A percentile compares a stretch with the other conserved stretches of the same genome.
phyloP scores from a whole-genome alignment of 441 rosid species.

The Arabidopsis hybrid region DNA sequence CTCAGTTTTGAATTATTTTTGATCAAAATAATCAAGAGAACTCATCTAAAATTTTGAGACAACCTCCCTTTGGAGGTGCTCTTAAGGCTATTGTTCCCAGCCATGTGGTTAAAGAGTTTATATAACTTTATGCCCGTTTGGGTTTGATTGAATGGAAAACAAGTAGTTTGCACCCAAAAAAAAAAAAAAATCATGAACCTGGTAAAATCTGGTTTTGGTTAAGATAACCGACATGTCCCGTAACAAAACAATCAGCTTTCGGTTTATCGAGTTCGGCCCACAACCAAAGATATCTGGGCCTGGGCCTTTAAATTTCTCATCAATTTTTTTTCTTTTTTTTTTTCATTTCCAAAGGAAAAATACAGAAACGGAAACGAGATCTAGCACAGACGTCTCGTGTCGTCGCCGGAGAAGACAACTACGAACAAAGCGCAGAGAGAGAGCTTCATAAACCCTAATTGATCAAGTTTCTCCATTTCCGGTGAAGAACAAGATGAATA shows the following conservation, averaged over 20 bases:
- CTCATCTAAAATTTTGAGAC: too few relatives aligned
- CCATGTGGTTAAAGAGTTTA: too few relatives aligned
- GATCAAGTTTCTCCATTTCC: not conserved
- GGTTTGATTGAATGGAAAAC: too few relatives aligned
- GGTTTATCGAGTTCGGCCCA: not conserved
- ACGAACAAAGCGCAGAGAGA: not conserved
- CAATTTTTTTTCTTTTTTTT: not conserved
- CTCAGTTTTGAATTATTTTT: too few relatives aligned
- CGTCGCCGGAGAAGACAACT: constrained; percentile 4
- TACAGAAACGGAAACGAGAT: not conserved
- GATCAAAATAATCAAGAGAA: too few relatives aligned
- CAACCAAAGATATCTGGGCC: not conserved
- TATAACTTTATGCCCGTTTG: too few relatives aligned
- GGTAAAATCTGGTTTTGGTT: not conserved
- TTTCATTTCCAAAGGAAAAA: not conserved
- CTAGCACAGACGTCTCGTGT: constrained; percentile 4
- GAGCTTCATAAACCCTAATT: constrained; percentile 2
- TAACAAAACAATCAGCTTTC: not conserved
- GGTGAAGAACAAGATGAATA: constrained; percentile 55
- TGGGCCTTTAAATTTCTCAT: not conserved
- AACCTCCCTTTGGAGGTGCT: not conserved
- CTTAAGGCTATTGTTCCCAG: not conserved
- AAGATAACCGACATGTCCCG: not conserved
- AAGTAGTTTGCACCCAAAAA: too few relatives aligned
- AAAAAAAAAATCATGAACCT: too few relatives aligned